Evolutionary conservation across 805 yeast species (phyloP).

Genomic region (Pichia rugopelliculosa): DNA sequence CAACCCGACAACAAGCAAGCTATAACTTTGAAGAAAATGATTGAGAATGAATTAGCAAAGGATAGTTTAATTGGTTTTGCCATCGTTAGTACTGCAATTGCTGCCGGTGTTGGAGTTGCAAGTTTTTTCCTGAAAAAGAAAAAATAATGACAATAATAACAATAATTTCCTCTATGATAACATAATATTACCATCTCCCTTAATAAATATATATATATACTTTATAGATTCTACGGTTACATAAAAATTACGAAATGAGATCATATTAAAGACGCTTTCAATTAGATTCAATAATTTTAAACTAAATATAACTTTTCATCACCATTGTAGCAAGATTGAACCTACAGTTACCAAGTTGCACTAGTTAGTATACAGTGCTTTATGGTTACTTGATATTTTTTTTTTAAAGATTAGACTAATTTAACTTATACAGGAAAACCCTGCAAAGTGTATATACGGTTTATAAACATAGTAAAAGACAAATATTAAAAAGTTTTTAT

Average conservation of each 20-base stretch:
- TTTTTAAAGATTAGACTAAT: too few species aligned
- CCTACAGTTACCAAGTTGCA: too few species aligned
- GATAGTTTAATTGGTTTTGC: constrained; percentile 90
- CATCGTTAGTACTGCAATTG: constrained; percentile 76
- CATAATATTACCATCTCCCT: background rate
- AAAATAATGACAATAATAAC: background rate
- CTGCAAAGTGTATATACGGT: too few species aligned
- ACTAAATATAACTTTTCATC: too few species aligned
- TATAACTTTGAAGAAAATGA: constrained; percentile 56
- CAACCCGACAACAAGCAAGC: constrained; percentile 89
- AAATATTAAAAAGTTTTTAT: too few species aligned
- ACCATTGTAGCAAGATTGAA: too few species aligned
- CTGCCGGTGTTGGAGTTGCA: constrained; percentile 59
- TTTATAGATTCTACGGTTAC: background rate
- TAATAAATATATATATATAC: background rate
- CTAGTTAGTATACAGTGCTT: too few species aligned
- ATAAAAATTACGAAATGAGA: background rate
- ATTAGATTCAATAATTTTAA: too few species aligned
- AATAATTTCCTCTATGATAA: background rate
- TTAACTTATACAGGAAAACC: too few species aligned
- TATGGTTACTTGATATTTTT: too few species aligned
- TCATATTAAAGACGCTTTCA: background rate
- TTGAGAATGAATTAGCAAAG: constrained; percentile 75
- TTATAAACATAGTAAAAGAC: too few species aligned
- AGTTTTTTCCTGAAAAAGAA: constrained; percentile 12